Percentiles rank a stretch among this genome's conserved stretches.
Conservation (phyloP, 306 rosid genomes). For the Oxytropis ochrocephala region DNA sequence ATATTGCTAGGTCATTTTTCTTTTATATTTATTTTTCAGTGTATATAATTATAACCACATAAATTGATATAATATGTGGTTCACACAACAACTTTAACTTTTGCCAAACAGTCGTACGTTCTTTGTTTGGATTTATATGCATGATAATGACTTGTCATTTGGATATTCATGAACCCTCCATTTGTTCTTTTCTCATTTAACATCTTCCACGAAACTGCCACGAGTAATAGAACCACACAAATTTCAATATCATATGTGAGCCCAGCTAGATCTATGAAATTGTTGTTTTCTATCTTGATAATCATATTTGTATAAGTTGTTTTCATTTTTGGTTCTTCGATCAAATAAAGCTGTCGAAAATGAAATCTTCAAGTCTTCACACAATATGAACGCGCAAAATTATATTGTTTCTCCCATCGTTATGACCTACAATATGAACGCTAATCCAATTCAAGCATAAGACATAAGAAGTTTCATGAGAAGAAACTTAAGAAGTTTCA, state of each 20-base stretch:
- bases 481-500: too few species aligned
- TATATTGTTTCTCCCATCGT: background rate
- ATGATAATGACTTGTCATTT: background rate
- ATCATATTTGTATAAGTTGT: background rate
- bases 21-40: background rate
- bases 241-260: background rate
- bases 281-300: background rate
- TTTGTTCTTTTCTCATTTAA: background rate
- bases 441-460: too few species aligned
- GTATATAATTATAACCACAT: background rate
- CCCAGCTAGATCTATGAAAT: background rate
- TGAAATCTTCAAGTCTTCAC: background rate
- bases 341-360: background rate
- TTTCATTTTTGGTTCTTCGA: background rate
- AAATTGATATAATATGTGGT: background rate
- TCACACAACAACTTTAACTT: background rate
- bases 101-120: background rate
- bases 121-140: background rate
- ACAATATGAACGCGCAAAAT: background rate
- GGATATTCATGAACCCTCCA: background rate
- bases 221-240: background rate
- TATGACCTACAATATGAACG: too few species aligned
- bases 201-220: constrained; percentile 12
- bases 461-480: too few species aligned
- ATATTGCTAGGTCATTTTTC: background rate